Conservation (phyloP, 192 early-diverging fungal species). For the Backusella sp. region DNA sequence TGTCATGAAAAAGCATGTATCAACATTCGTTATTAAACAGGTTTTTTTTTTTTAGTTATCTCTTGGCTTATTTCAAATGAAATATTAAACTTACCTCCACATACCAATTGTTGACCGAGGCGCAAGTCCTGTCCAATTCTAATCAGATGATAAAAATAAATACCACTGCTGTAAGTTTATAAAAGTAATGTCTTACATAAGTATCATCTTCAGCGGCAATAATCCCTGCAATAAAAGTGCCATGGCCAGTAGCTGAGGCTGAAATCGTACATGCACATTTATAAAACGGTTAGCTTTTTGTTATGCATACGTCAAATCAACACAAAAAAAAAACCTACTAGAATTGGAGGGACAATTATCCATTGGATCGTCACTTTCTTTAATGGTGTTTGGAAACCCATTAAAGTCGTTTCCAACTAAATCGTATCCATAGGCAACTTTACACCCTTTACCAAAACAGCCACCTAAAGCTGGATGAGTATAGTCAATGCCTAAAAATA, state of each 20-base stretch:
- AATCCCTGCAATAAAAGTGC: constrained; percentile 64
- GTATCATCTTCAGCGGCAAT: constrained; percentile 38
- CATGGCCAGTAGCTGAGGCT: constrained; percentile 49
- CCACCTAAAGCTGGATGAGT: constrained; percentile 61
- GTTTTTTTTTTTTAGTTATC: neutral
- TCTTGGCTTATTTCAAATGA: neutral
- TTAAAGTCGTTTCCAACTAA: constrained; percentile 60
- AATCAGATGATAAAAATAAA: constrained; percentile 9
- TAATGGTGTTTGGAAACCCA: constrained; percentile 23
- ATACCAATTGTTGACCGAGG: constrained; percentile 67
- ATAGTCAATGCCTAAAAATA: constrained; percentile 46
- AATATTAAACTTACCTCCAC: constrained; percentile 55
- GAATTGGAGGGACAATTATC: constrained; percentile 40
- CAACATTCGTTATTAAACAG: neutral
- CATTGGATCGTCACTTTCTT: constrained; percentile 45
- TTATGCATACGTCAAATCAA: neutral
- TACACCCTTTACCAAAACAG: constrained; percentile 60
- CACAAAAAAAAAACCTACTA: constrained; percentile 7
- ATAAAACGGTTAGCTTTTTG: neutral
- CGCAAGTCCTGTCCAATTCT: constrained; percentile 57
- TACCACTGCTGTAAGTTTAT: neutral
- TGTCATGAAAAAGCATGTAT: neutral
- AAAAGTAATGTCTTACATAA: constrained; percentile 16
- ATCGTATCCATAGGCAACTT: constrained; percentile 62
- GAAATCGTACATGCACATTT: neutral